Base-by-base conservation (phyloP, 805 yeast species). In the Sugiyamaella mastotermitis region DNA sequence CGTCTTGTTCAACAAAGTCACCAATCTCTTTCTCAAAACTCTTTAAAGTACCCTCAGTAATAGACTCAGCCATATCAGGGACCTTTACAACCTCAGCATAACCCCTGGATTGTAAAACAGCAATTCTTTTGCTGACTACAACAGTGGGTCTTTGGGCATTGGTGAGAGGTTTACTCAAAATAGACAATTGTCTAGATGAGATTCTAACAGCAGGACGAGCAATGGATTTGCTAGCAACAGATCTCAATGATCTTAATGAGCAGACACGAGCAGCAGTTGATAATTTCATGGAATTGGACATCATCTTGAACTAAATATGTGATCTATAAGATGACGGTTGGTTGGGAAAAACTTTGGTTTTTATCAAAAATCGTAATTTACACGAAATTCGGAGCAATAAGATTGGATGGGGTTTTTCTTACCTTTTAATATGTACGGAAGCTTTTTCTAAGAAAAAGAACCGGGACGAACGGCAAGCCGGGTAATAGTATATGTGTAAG, bases 21-120 rank as follows among this genome's bases (percentile, higher is more conserved):
- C 98, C 98, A 45, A 87, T 86, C 45, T 75, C 65, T 57, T 66
- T 66, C 36, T 60, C 58, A 57, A 65, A 65, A 42, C 73, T 74
- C 46, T 84, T 70, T 50, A 92, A 73, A 35, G 97, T 85, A 60
- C 98, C 98, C 65, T 92, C 98, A 29, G 96, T 85, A 58, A 92
- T 81, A 35, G 97, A 88, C 68, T 92, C 98, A 31, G 98, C 97
- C 97, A 92, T 87, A 49, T 85, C 94, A 34, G 98, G 98, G 16
- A 92, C 97, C 63, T 87, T 84, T 37, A 90, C 94, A 34, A 56
- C 53, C 41, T 62, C 59, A 42, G 66, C 65, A 34, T 46, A 46
- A 19, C 47, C 49, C 22, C 49, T 32, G 26, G 31, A 18, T 29
- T 45, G 47, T 15, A 27, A 27, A 27, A 27, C 7, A 11, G 30